These are phyloP conservation scores for Kokia cookei DNA, from an alignment of 441 rosid species.

Conservation along the genomic window DNA sequence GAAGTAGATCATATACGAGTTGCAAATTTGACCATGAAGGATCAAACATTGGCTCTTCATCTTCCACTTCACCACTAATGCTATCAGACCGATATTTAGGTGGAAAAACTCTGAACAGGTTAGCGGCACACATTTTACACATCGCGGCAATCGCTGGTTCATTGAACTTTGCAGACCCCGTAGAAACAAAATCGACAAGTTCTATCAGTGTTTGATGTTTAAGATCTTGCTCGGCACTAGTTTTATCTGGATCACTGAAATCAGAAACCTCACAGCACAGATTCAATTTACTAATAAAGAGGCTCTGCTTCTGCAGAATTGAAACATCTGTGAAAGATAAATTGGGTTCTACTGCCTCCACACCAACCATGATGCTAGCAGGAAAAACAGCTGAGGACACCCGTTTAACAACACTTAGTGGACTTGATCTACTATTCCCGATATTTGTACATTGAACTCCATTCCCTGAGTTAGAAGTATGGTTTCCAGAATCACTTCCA, in stretches of 20 bases:
- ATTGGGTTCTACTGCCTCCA: constrained; percentile 67
- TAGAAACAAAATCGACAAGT: constrained; percentile 64
- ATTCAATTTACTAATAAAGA: constrained; percentile 65
- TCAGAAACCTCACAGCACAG: constrained; percentile 51
- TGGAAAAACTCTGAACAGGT: constrained; percentile 62
- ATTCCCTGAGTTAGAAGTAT: constrained; percentile 25
- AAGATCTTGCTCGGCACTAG: constrained; percentile 41
- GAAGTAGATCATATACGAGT: constrained; percentile 59
- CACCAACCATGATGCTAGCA: constrained; percentile 58
- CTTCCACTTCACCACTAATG: constrained; percentile 44
- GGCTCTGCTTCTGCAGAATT: constrained; percentile 55
- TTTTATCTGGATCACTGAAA: constrained; percentile 44
- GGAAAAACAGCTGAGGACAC: constrained; percentile 83
- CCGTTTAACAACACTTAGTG: constrained; percentile 65
- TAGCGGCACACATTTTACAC: constrained; percentile 57
- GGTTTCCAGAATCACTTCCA: constrained; percentile 38
- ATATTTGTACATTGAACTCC: constrained; percentile 47
- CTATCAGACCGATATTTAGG: constrained; percentile 45
- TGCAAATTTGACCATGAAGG: constrained; percentile 74
- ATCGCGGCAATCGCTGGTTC: constrained; percentile 55
- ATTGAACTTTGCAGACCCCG: constrained; percentile 50
- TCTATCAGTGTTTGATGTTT: constrained; percentile 48
- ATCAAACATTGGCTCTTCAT: constrained; percentile 73
- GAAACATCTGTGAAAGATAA: constrained; percentile 67
- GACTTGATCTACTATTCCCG: constrained; percentile 52